Base-by-base conservation (phyloP, 768 basidiomycete genomes). In the Hortiboletus campestris region DNA sequence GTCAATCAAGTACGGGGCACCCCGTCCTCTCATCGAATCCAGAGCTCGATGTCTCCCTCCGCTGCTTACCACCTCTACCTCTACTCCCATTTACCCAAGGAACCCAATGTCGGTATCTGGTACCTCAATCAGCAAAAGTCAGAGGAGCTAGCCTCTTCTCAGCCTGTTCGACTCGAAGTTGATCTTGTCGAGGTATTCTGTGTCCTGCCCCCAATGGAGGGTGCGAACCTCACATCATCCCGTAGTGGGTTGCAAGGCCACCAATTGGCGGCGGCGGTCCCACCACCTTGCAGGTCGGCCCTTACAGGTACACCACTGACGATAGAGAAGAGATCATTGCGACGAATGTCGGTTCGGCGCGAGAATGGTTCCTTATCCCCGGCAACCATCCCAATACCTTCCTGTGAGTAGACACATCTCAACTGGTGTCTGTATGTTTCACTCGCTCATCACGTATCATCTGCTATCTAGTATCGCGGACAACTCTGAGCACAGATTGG, bases 121-220 rank as follows among this genome's bases (percentile, higher is more conserved):
- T n/a, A n/a, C 17, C 17, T 7, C 14, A 13, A 36, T 14, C 14
- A 36, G 16, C 14, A 36, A 6, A 14, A 36, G 14, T 17, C n/a
- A 17, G 3, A 3, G 8, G 36, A n/a, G n/a, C n/a, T n/a, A n/a
- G n/a, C n/a, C n/a, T n/a, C n/a, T n/a, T n/a, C 34, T 28, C 53
- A 55, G 42, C 36, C 42, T 17, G 56, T 57, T 40, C 31, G 29
- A 12, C 42, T 57, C 10, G n/a, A 2, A 5, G 47, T 19, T n/a
- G 53, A 57, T 20, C 42, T 49, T 10, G 16, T 49, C 43, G n/a
- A 48, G 38, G 57, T 58, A 50, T 43, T n/a, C 2, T 25, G 16
- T 45, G 44, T 31, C 41, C 4, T 14, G 14, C 20, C n/a, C 13
- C 10, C 4, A 9, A 11, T n/a, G 8, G 16, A 22, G 25, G n/a